phyloP scores from a whole-genome alignment of 2,329 filamentous ascomycete genomes.

The Colletotrichum salicis region DNA sequence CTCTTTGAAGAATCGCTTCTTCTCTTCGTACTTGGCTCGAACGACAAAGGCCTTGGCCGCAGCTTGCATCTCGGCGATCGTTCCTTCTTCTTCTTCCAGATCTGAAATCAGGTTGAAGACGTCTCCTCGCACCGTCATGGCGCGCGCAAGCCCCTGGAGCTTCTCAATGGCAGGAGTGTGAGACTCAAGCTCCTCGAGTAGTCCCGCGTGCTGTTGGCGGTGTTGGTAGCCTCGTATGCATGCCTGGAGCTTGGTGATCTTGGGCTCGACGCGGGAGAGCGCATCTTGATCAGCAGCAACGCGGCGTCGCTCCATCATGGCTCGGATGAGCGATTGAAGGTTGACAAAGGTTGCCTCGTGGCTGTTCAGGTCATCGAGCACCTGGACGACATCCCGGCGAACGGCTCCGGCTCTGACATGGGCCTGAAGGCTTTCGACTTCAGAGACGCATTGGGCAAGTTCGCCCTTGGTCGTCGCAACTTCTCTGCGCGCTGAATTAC shows the following conservation, averaged over 20 bases:
- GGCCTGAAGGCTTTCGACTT: slow-evolving; percentile 61
- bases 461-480: slow-evolving; percentile 58
- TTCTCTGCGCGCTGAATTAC: slow-evolving; percentile 57
- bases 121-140: slow-evolving; percentile 79
- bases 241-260: slow-evolving; percentile 73
- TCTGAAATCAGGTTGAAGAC: slow-evolving; percentile 80
- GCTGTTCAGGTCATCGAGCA: slow-evolving; percentile 58
- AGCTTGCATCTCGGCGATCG: slow-evolving; percentile 79
- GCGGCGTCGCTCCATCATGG: slow-evolving; percentile 67
- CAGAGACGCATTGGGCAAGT: slow-evolving; percentile 54
- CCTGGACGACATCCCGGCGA: slow-evolving; percentile 59
- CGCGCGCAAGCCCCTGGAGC: slow-evolving; percentile 81
- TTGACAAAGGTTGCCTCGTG: slow-evolving; percentile 58
- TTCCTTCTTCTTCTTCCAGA: slow-evolving; percentile 85
- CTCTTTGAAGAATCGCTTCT: slow-evolving; percentile 87
- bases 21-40: slow-evolving; percentile 80
- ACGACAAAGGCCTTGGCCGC: slow-evolving; percentile 79
- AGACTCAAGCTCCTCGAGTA: slow-evolving; percentile 77
- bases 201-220: slow-evolving; percentile 67
- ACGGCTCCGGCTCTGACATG: slow-evolving; percentile 66
- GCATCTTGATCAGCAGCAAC: slow-evolving; percentile 61
- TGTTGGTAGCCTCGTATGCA: slow-evolving; percentile 72
- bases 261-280: slow-evolving; percentile 66
- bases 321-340: slow-evolving; percentile 70
- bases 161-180: slow-evolving; percentile 74